phyloP scores from a whole-genome alignment of 2,329 filamentous ascomycete species.

The Trichoderma citrinoviride region DNA sequence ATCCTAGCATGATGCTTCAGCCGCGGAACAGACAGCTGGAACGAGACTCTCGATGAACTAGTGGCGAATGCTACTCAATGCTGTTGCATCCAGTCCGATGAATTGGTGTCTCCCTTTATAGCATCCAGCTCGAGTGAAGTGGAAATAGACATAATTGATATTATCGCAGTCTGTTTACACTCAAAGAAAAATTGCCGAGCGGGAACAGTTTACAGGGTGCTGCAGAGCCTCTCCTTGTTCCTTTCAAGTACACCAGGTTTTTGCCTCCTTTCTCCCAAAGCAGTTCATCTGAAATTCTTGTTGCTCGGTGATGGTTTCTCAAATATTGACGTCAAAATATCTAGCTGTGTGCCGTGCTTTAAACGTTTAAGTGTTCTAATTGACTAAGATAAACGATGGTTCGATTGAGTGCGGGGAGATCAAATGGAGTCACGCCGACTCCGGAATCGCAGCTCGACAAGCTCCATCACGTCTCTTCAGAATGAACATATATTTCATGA shows the following conservation, averaged over 20 bases:
- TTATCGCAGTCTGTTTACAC: not conserved
- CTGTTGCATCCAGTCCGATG: not conserved
- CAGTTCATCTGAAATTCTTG: no score
- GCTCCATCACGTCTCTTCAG: not conserved
- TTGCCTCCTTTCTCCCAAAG: no score
- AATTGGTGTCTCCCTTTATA: not conserved
- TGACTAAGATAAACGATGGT: not conserved
- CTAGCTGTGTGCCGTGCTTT: not conserved
- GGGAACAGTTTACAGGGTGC: not conserved
- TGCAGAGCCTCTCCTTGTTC: not conserved
- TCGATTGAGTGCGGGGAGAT: slow-evolving; percentile 9
- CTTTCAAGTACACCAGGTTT: not conserved
- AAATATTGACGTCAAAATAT: not conserved
- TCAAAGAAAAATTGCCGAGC: not conserved
- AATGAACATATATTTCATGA: not conserved
- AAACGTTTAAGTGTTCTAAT: not conserved
- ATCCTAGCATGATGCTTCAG: not conserved
- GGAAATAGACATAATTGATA: not conserved
- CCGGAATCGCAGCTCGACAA: not conserved
- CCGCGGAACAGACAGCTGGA: not conserved
- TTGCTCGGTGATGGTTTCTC: no score
- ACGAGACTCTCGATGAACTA: not conserved
- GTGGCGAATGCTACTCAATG: not conserved
- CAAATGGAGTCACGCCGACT: slow-evolving; percentile 4
- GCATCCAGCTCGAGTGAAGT: not conserved